Percentiles rank a stretch among this genome's conserved stretches.
phyloP scores from a whole-genome alignment of 176 grass and related monocot genomes.

The Puya raimondii region DNA sequence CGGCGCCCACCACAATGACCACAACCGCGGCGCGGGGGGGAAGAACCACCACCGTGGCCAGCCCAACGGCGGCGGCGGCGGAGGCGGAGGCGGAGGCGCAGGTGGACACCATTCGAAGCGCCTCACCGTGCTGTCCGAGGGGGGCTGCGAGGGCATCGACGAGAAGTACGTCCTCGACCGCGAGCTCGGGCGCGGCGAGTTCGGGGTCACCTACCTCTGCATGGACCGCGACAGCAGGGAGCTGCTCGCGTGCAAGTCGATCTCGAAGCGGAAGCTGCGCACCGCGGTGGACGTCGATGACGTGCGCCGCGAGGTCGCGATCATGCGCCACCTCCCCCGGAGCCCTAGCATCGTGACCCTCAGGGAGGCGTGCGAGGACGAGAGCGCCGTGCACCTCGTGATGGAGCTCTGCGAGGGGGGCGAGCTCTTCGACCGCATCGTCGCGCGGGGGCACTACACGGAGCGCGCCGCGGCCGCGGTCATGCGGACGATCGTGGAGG shows the following conservation, averaged over 20 bases:
- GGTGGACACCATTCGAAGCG: slow-evolving; percentile 35
- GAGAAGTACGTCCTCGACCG: slow-evolving; percentile 76
- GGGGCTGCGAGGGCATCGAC: slow-evolving; percentile 54
- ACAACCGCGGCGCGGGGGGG: slow-evolving; percentile 10
- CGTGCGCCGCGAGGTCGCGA: slow-evolving; percentile 93
- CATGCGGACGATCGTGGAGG: slow-evolving; percentile 81
- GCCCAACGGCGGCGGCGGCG: slow-evolving; percentile 13
- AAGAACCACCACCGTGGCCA: slow-evolving; percentile 49
- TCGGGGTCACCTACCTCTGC: slow-evolving; percentile 95
- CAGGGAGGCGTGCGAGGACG: slow-evolving; percentile 93
- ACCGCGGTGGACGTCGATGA: slow-evolving; percentile 94
- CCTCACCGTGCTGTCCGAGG: slow-evolving; percentile 56
- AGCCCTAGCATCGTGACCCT: slow-evolving; percentile 66
- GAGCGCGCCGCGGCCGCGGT: slow-evolving; percentile 82
- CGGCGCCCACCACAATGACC: background rate
- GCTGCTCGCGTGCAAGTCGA: slow-evolving; percentile 94
- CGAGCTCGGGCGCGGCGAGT: slow-evolving; percentile 95
- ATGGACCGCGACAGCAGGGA: slow-evolving; percentile 83
- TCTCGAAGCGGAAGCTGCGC: slow-evolving; percentile 95
- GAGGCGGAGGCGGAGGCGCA: slow-evolving; percentile 16
- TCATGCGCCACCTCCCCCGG: slow-evolving; percentile 91
- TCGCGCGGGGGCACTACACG: slow-evolving; percentile 84
- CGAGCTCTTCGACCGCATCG: slow-evolving; percentile 99
- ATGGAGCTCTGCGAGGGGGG: slow-evolving; percentile 99
- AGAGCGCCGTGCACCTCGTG: slow-evolving; percentile 85